Evolutionary conservation across 257 asterid genomes (phyloP), one percentile per base, ranked within the genome.

Genomic region (Osmanthus fragrans): DNA sequence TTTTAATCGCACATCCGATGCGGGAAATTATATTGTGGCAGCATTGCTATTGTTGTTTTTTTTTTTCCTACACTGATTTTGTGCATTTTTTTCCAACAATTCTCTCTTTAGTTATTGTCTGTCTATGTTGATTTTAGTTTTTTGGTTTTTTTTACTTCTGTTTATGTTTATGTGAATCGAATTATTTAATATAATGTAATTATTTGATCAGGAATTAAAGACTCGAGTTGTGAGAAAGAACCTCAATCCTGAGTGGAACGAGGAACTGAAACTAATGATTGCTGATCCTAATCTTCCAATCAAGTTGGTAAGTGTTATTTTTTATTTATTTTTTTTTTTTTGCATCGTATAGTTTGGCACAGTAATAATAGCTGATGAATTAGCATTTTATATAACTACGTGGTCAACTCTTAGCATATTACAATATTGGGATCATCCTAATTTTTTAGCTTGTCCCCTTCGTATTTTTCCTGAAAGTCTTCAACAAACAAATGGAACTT

Each of bases 221-320:
- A 90, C 89, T 37, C 84, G 88, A 2, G 90, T 81, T 77, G 87
- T 87, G 78, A 87, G 77, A 83, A 85, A 78, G 88, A 87, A 85
- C 73, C 74, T 81, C 36, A 90, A 90, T 73, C 96, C 93, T 0
- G 90, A 85, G 70, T 90, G 93, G 93, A 83, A 90, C 66, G 96
- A 90, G 78, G 88, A 88, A 12, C 85, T 90, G 29, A 90, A 93
- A 7, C 83, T 90, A 8, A 82, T 85, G 23, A 73, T 90, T 68
- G 16, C 78, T 0, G 90, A 88, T 49, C 89, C 89, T 7, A 77
- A 65, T 81, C 81, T 80, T 54, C 96, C 93, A 9, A 71, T 90
- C 73, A 85, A 49, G 51, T 54, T 90, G 77, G 95, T 90, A 85
- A 77, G 84, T 74, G 23, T 33, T 40, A 47, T 16, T 12, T 12